Evolutionary conservation across 345 rosid genomes (phyloP).

Genomic region (Lumnitzera littorea): DNA sequence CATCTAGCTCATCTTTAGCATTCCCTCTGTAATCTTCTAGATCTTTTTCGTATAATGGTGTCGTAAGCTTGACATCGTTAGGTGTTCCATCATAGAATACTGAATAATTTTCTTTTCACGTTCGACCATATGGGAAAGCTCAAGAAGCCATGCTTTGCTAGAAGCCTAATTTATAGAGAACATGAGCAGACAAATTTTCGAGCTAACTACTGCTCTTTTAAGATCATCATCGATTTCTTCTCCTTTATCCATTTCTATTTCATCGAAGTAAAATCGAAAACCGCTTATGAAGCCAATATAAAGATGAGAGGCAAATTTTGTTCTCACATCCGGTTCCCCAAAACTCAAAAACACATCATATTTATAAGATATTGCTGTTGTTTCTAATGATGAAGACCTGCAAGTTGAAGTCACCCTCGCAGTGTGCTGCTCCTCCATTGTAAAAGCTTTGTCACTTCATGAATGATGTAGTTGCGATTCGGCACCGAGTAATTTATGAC

Average conservation of each 20-base stretch:
- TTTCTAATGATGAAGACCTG: too few species aligned
- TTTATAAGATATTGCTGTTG: too few species aligned
- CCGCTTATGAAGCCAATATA: neutral
- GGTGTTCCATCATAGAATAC: slow-evolving; percentile 6
- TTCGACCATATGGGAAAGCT: slow-evolving; percentile 2
- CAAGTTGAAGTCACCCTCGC: too few species aligned
- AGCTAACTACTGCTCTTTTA: neutral
- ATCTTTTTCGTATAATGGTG: neutral
- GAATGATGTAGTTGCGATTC: too few species aligned
- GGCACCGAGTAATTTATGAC: too few species aligned
- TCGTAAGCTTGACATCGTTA: slow-evolving; percentile 2
- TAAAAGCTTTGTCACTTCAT: too few species aligned
- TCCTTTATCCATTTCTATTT: neutral
- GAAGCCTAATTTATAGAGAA: neutral
- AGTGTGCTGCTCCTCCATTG: too few species aligned
- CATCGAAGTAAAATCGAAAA: neutral
- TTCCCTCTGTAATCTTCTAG: neutral
- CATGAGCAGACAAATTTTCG: neutral
- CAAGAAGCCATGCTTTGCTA: slow-evolving; percentile 4
- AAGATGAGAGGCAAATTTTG: neutral
- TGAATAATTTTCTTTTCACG: neutral
- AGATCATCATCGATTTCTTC: neutral
- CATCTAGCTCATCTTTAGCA: neutral
- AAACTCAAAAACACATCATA: slow-evolving; percentile 1
- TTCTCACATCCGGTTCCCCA: slow-evolving; percentile 3